Base-by-base conservation (phyloP, 805 yeast genomes). In the Brettanomyces nanus region DNA sequence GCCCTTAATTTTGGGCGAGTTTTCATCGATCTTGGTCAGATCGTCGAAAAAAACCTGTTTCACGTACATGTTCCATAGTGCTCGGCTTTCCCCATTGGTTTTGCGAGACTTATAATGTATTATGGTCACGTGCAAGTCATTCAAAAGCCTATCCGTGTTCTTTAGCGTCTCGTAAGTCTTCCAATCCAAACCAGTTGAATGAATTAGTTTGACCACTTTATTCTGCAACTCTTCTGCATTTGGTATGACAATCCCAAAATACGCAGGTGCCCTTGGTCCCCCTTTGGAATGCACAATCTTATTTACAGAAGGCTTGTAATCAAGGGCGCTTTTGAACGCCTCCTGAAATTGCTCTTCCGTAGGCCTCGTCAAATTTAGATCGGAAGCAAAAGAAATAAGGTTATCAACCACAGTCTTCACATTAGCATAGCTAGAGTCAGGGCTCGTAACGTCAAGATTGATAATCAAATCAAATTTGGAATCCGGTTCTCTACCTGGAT, bases 91-190 rank as follows among this genome's bases (percentile, higher is more conserved):
- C 9, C 44, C 35, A 19, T 40, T 34, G 10, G 40, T 40, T 17
- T 45, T 52, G 6, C 45, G 42, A 13, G 50, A 43, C 0, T 46
- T 42, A 3, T 46, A 27, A 51, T 83, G 94, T 4, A 73, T 65
- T 31, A 83, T 51, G 0, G 95, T 85, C 3, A 84, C 71, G 51
- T 85, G 95, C 46, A 83, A 78, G 21, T 65, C 65, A 0, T 52
- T 36, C 45, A 77, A 85, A 1, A 80, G 54, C 25, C 77, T 57
- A 1, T 56, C 51, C 0, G 34, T 38, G 1, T 51, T 37, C 25
- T 60, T 45, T 22, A 20, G 37, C 14, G n/a, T 19, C n/a, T 11
- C 31, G 27, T 17, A 35, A 4, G 6, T 19, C 14, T 19, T 14
- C 17, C 4, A 31, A 4, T n/a, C 14, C 15, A 7, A 30, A n/a